Percentiles rank a stretch among this genome's conserved stretches.
phyloP scores from a whole-genome alignment of 768 basidiomycete species.

The Boletus coccyginus region DNA sequence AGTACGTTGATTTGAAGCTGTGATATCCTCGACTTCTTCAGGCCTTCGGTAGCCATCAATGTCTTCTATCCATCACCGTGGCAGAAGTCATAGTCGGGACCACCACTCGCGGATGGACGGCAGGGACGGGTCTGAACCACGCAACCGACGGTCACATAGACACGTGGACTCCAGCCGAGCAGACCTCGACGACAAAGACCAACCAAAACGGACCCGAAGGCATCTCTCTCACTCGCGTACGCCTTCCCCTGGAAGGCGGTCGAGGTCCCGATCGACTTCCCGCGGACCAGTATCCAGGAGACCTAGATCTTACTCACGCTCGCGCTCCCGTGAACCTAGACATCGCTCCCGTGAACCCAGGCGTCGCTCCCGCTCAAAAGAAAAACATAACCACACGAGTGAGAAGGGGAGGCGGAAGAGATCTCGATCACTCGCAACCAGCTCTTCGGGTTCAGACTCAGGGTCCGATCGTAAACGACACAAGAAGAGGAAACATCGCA shows the following conservation, averaged over 20 bases:
- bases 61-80: conserved; percentile 22
- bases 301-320: conserved; percentile 23
- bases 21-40: background rate
- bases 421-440: conserved; percentile 40
- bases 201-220: conserved; percentile 1
- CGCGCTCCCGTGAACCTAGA: conserved; percentile 25
- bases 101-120: conserved; percentile 9
- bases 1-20: background rate
- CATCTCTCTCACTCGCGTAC: conserved; percentile 24
- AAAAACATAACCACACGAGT: conserved; percentile 18
- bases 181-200: conserved; percentile 9
- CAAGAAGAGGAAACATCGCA: conserved; percentile 46
- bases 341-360: conserved; percentile 33
- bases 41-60: conserved; percentile 4
- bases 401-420: conserved; percentile 31
- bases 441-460: conserved; percentile 35
- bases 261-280: conserved; percentile 28
- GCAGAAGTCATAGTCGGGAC: conserved; percentile 24
- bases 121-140: conserved; percentile 16
- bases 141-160: conserved; percentile 19
- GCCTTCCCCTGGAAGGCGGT: conserved; percentile 17
- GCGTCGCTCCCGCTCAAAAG: conserved; percentile 37
- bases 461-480: conserved; percentile 35
- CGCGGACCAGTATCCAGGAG: conserved; percentile 12
- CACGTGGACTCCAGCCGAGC: conserved; percentile 10